A percentile compares a stretch with the other conserved stretches of the same genome.
phyloP scores from a whole-genome alignment of 345 rosid genomes.

The Garcia nutans region DNA sequence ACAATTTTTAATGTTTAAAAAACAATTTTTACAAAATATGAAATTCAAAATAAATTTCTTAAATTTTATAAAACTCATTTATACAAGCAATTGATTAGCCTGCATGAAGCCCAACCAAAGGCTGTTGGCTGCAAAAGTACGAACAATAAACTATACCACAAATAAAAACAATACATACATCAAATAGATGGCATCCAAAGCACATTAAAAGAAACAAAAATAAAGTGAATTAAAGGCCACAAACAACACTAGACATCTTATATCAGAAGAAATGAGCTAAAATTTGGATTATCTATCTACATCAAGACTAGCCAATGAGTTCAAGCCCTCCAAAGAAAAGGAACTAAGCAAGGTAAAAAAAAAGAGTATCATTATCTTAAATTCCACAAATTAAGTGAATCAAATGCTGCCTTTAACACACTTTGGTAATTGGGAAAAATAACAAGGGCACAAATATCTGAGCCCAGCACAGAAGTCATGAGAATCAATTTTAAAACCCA shows the following conservation, averaged over 20 bases:
- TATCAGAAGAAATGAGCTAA: background rate
- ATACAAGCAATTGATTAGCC: too few species aligned
- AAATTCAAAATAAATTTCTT: too few species aligned
- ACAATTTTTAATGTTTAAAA: too few species aligned
- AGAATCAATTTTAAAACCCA: slow-evolving; percentile 2
- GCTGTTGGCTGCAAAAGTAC: too few species aligned
- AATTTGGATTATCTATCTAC: slow-evolving; percentile 7
- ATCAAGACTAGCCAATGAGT: slow-evolving; percentile 10
- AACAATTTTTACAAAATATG: too few species aligned
- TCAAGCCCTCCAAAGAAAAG: background rate
- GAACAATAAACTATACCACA: too few species aligned
- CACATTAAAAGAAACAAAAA: too few species aligned
- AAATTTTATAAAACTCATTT: too few species aligned
- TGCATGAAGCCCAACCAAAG: too few species aligned
- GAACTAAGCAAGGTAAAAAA: background rate
- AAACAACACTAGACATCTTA: background rate
- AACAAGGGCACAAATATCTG: background rate
- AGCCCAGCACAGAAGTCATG: background rate
- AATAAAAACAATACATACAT: too few species aligned
- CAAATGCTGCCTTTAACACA: slow-evolving; percentile 2
- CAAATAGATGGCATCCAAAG: too few species aligned
- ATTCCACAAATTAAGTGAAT: background rate
- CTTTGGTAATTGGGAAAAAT: slow-evolving; percentile 1
- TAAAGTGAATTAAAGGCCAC: background rate
- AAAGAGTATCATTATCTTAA: background rate